Evolutionary conservation across 805 yeast genomes (phyloP).

Genomic region (Metschnikowia matae): DNA sequence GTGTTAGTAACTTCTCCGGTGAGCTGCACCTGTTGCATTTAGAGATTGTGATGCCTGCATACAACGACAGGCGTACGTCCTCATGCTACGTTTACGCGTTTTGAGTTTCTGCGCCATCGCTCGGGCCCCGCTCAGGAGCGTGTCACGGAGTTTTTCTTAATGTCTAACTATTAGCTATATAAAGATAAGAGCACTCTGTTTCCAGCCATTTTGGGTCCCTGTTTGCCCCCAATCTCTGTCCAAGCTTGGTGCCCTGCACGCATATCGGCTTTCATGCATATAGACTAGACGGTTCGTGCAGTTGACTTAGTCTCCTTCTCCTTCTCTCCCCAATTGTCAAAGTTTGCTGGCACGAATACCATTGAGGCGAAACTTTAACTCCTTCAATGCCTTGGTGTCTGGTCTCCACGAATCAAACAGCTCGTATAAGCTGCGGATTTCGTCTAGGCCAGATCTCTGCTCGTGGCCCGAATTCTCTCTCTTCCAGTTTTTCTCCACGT

Average conservation of each 20-base stretch:
- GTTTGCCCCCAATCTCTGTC: no score
- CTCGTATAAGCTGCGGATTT: conserved; percentile 55
- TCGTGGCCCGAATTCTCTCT: conserved; percentile 39
- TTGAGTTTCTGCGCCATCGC: neutral
- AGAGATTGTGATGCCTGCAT: conserved; percentile 2
- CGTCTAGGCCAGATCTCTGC: conserved; percentile 40
- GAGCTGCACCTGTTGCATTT: conserved; percentile 4
- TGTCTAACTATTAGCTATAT: neutral
- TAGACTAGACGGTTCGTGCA: neutral
- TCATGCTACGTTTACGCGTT: conserved; percentile 3
- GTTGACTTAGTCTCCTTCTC: neutral
- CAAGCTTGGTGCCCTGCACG: neutral
- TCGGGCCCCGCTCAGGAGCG: neutral
- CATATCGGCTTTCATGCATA: conserved; percentile 4
- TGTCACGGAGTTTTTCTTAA: no score
- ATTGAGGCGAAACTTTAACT: conserved; percentile 73
- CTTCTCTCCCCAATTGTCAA: conserved; percentile 11
- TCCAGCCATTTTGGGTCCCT: neutral
- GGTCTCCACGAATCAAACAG: conserved; percentile 89
- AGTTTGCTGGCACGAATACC: conserved; percentile 45
- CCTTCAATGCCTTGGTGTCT: conserved; percentile 73
- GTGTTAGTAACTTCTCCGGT: neutral
- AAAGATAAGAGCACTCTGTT: neutral
- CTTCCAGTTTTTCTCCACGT: conserved; percentile 43
- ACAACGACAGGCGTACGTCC: conserved; percentile 3